A percentile compares a stretch with the other conserved stretches of the same genome.
phyloP scores from a whole-genome alignment of 768 basidiomycete genomes.

The Tulasnella sp. region DNA sequence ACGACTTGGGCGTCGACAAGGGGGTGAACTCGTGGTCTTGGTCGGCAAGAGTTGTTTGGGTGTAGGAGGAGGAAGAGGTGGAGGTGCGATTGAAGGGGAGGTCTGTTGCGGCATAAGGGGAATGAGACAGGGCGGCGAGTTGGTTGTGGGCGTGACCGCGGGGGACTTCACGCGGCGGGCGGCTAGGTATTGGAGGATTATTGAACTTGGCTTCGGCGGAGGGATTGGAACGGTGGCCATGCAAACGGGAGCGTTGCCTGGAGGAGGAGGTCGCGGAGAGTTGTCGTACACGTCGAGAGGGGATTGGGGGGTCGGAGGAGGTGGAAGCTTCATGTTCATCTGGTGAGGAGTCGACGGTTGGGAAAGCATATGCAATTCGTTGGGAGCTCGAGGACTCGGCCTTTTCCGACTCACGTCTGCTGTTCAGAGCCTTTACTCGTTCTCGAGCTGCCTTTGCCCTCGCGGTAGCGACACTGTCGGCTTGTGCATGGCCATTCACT shows the following conservation, averaged over 20 bases:
- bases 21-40: slow-evolving; percentile 15
- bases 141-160: background rate
- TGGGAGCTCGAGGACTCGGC: background rate
- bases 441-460: slow-evolving; percentile 1
- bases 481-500: too few species aligned
- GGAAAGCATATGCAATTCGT: slow-evolving; percentile 7
- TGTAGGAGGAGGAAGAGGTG: slow-evolving; percentile 3
- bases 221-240: background rate
- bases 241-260: too few species aligned
- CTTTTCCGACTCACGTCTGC: background rate
- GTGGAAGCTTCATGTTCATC: background rate
- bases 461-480: background rate
- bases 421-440: slow-evolving; percentile 7
- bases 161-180: background rate
- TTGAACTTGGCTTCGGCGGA: background rate
- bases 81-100: background rate
- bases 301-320: background rate
- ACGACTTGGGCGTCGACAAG: slow-evolving; percentile 3
- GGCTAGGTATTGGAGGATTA: background rate
- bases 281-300: background rate
- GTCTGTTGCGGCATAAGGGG: too few species aligned
- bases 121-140: too few species aligned
- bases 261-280: background rate
- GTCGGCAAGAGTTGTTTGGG: slow-evolving; percentile 12
- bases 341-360: slow-evolving; percentile 3